Evolutionary conservation across 768 basidiomycete species (phyloP).

Genomic region (Phylloporus scabripes): DNA sequence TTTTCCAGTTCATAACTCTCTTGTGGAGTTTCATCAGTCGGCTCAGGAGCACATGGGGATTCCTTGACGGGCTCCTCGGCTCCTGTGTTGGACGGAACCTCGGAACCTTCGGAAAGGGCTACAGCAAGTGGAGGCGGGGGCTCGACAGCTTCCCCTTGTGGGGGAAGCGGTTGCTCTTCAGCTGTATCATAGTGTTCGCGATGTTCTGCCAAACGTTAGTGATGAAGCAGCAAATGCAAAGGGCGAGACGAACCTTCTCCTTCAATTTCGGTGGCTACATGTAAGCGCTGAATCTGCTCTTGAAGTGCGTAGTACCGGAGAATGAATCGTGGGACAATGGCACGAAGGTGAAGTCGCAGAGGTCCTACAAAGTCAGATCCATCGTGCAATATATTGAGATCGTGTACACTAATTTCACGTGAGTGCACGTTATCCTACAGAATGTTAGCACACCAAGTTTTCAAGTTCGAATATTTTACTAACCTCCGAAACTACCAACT

Average conservation of each 20-base stretch:
- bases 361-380: constrained; percentile 57
- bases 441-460: constrained; percentile 3
- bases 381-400: constrained; percentile 66
- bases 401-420: constrained; percentile 66
- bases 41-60: neutral
- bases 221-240: neutral
- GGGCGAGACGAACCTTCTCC: constrained; percentile 16
- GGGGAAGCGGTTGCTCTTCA: constrained; percentile 6
- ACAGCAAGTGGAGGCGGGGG: neutral
- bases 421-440: constrained; percentile 63
- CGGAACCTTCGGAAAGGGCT: neutral
- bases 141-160: constrained; percentile 1
- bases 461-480: neutral
- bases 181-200: constrained; percentile 6
- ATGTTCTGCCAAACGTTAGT: constrained; percentile 14
- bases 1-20: constrained; percentile 7
- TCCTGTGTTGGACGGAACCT: constrained; percentile 1
- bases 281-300: constrained; percentile 45
- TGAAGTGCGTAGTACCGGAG: constrained; percentile 59
- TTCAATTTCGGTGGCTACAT: constrained; percentile 17
- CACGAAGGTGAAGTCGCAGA: constrained; percentile 51
- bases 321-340: constrained; percentile 54
- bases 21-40: constrained; percentile 6
- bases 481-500: constrained; percentile 64
- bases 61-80: constrained; percentile 4